Base-by-base conservation (phyloP, 768 basidiomycete genomes). In the Phanerochaete carnosa region DNA sequence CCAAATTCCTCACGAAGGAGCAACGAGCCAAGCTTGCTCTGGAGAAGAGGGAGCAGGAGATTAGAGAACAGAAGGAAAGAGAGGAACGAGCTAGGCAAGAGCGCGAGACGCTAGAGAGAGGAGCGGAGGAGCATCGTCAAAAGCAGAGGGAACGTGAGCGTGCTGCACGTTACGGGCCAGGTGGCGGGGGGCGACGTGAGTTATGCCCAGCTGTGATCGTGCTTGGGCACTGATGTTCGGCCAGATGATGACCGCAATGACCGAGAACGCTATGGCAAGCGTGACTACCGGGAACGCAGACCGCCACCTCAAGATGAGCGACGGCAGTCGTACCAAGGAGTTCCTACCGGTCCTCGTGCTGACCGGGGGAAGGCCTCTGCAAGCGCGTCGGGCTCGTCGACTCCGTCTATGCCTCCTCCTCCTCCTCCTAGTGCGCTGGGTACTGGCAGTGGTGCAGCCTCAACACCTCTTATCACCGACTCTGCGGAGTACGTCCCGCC, bases 1-100 rank as follows among this genome's bases (percentile, higher is more conserved):
- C 96, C 35, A 96, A 87, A 74, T 98, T 98, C 78, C 79, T 98
- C 15, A 85, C 92, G 2, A 98, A 92, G 75, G 92, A 95, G 65
- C 92, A 97, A 68, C 86, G 96, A 52, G 93, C 92, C 19, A 85
- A 86, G 69, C 75, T 97, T 35, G 96, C 96, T 2, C 90, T 98
- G 62, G 87, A 88, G 16, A 91, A 92, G 67, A 88, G 96, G 15
- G 83, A 87, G 22, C 83, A 89, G 60, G 95, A 98, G 70, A 89
- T 98, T 43, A 82, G 77, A 54, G 85, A 85, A 46, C 83, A 92
- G 68, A 86, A 80, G 61, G 85, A 83, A 57, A 82, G 78, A 52
- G 87, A 89, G 22, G 89, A 93, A 49, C 75, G 75, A 6, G 61
- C 85, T 4, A 80, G 79, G 63, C 70, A 73, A 45, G 87, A 93